These are phyloP conservation scores for Turnera subulata DNA, from an alignment of 345 rosid species.

Conservation along the genomic window DNA sequence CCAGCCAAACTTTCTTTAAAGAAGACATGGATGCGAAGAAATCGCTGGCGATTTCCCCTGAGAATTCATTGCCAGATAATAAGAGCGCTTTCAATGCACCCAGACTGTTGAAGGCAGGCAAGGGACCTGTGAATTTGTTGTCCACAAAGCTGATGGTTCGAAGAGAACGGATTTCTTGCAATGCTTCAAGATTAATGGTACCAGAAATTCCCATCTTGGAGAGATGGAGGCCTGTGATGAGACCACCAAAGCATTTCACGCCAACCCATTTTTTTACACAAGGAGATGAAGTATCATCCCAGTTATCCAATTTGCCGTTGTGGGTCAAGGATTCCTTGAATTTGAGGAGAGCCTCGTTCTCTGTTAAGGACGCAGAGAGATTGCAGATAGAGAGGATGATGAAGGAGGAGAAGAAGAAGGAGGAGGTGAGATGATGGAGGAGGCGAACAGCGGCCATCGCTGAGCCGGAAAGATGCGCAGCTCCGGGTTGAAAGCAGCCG, in stretches of 20 bases:
- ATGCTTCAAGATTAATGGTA: slow-evolving; percentile 14
- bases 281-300: slow-evolving; percentile 18
- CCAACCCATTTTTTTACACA: slow-evolving; percentile 20
- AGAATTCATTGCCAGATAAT: slow-evolving; percentile 12
- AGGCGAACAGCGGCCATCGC: slow-evolving; percentile 53
- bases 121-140: slow-evolving; percentile 23
- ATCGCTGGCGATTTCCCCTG: slow-evolving; percentile 18
- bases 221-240: slow-evolving; percentile 18
- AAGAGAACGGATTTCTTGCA: slow-evolving; percentile 19
- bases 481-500: slow-evolving; percentile 35
- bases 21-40: slow-evolving; percentile 26
- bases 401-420: slow-evolving; percentile 14
- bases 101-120: slow-evolving; percentile 23
- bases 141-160: slow-evolving; percentile 20
- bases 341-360: slow-evolving; percentile 21
- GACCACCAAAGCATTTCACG: slow-evolving; percentile 15
- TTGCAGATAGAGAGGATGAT: slow-evolving; percentile 5
- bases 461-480: slow-evolving; percentile 19
- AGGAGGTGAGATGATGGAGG: neutral
- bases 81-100: slow-evolving; percentile 25
- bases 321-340: slow-evolving; percentile 14
- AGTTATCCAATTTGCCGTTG: slow-evolving; percentile 11
- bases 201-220: slow-evolving; percentile 22
- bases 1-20: slow-evolving; percentile 28
- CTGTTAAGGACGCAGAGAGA: slow-evolving; percentile 14